Conservation (phyloP, 495 filamentous ascomycete genomes). For the Tetracladium setigerum region DNA sequence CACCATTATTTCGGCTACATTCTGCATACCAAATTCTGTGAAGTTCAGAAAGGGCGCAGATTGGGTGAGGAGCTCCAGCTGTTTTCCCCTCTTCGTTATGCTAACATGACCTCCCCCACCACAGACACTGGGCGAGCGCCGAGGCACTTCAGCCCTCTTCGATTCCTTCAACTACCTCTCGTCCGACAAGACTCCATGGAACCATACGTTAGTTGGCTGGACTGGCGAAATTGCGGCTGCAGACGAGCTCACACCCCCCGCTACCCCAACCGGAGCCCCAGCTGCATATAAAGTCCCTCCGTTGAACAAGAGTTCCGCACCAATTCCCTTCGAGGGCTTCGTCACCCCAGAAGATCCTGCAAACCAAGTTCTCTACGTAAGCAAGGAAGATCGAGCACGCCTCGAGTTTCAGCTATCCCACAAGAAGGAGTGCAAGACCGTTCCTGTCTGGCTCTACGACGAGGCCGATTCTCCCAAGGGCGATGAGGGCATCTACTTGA, state of each 20-base stretch:
- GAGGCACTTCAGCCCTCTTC: constrained; percentile 81
- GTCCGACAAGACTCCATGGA: constrained; percentile 67
- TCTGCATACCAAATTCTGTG: constrained; percentile 73
- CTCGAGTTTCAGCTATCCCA: constrained; percentile 63
- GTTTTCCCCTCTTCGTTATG: constrained; percentile 17
- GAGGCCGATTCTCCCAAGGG: constrained; percentile 46
- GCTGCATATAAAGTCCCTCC: constrained; percentile 24
- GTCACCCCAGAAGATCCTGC: constrained; percentile 43
- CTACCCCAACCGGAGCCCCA: constrained; percentile 34
- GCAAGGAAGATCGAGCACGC: constrained; percentile 52
- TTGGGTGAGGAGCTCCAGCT: constrained; percentile 51
- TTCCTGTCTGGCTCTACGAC: constrained; percentile 81
- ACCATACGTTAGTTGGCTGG: constrained; percentile 85
- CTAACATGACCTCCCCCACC: constrained; percentile 7
- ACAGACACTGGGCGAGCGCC: constrained; percentile 64
- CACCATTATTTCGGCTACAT: constrained; percentile 78
- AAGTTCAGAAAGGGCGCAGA: constrained; percentile 57
- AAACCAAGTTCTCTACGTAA: constrained; percentile 58
- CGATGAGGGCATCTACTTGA: constrained; percentile 57
- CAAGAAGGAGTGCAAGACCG: constrained; percentile 53
- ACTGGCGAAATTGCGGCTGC: constrained; percentile 74
- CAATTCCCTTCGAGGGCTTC: constrained; percentile 59
- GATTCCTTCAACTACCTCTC: constrained; percentile 81
- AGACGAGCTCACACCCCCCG: constrained; percentile 32
- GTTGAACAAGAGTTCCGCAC: constrained; percentile 57